Percentiles rank a stretch among this genome's conserved stretches.
These are phyloP conservation scores for Eucalyptus polybractea DNA, from an alignment of 345 rosid genomes.

Conservation along the genomic window DNA sequence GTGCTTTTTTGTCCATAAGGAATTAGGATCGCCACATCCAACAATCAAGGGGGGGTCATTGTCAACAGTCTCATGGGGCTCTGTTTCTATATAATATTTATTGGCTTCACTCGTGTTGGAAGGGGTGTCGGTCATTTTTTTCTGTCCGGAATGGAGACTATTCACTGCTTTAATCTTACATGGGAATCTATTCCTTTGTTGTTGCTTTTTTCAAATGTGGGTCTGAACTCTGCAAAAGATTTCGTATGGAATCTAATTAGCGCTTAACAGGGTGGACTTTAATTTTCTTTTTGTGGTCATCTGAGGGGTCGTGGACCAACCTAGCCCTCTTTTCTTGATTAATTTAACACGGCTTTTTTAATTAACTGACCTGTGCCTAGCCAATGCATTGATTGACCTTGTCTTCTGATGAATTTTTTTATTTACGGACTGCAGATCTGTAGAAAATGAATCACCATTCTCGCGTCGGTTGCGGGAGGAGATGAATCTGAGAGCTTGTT, in stretches of 20 bases:
- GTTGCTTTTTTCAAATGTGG: background rate
- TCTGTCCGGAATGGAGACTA: background rate
- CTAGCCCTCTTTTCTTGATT: background rate
- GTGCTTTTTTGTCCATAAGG: background rate
- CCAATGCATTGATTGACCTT: constrained; percentile 13
- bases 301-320: background rate
- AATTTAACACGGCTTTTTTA: background rate
- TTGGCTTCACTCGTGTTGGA: background rate
- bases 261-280: background rate
- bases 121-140: constrained; percentile 17
- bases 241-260: constrained; percentile 7
- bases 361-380: background rate
- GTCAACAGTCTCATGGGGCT: background rate
- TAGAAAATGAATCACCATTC: background rate
- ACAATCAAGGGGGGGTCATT: background rate
- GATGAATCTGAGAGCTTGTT: background rate
- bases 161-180: constrained; percentile 3
- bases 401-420: background rate
- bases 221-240: background rate
- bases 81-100: background rate
- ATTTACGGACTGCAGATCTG: constrained; percentile 2
- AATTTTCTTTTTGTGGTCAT: background rate
- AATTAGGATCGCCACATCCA: background rate
- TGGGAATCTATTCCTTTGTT: constrained; percentile 13
- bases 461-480: background rate